Percentiles rank a stretch among this genome's conserved stretches.
These are phyloP conservation scores for Stephania yunnanensis DNA, from an alignment of 164 flowering plant genomes.

Conservation along the genomic window DNA sequence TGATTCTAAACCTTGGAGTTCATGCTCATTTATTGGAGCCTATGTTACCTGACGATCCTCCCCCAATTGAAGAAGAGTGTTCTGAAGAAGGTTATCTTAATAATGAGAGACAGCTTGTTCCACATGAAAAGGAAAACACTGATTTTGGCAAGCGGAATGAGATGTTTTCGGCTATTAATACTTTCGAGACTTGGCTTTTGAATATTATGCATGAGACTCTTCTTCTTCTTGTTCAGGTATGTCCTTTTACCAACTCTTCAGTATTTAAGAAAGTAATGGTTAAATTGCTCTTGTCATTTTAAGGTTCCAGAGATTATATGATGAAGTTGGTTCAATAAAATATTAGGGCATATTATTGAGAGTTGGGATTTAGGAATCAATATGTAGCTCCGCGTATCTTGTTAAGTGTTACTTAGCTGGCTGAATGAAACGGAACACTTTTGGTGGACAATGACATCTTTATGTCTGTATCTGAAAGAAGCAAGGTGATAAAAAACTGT, in stretches of 20 bases:
- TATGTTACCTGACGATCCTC: conserved; percentile 46
- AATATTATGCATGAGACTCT: conserved; percentile 80
- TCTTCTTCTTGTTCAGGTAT: conserved; percentile 93
- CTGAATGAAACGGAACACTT: background rate
- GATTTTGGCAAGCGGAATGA: conserved; percentile 35
- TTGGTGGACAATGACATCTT: background rate
- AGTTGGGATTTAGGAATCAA: background rate
- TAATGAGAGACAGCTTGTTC: conserved; percentile 34
- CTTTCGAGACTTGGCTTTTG: conserved; percentile 87
- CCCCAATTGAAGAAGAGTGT: conserved; percentile 74
- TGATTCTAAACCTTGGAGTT: conserved; percentile 91
- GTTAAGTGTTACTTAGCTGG: background rate
- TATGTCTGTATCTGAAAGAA: background rate
- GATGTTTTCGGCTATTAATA: conserved; percentile 51
- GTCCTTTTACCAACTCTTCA: background rate
- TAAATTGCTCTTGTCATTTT: background rate
- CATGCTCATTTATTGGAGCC: conserved; percentile 97
- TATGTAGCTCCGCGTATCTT: background rate
- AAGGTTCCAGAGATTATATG: background rate
- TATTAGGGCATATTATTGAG: background rate
- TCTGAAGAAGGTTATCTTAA: conserved; percentile 50
- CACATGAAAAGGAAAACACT: conserved; percentile 30
- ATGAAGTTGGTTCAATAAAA: background rate
- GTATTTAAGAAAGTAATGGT: background rate
- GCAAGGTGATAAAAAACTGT: background rate